A percentile compares a stretch with the other conserved stretches of the same genome.
phyloP scores from a whole-genome alignment of 371 early-diverging fungal genomes.

The Funneliformis caledonium region DNA sequence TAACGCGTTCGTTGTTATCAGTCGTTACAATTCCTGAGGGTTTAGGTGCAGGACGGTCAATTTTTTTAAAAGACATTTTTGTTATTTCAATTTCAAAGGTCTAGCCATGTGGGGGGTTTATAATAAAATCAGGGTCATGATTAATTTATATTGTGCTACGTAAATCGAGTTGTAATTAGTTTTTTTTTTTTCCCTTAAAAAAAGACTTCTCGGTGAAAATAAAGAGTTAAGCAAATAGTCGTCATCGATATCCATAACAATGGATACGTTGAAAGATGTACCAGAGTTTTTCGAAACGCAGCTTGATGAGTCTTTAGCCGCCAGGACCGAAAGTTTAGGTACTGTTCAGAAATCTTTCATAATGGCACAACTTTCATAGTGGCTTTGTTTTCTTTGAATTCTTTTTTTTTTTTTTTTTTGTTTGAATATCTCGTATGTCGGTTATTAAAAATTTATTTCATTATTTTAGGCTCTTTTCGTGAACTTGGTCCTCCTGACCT shows the following conservation, averaged over 20 bases:
- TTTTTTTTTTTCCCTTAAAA: too few relatives aligned
- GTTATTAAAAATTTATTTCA: slow-evolving; percentile 9
- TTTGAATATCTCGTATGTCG: neutral
- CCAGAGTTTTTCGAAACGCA: slow-evolving; percentile 95
- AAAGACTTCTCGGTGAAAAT: neutral
- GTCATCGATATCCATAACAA: slow-evolving; percentile 40
- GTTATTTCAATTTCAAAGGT: neutral
- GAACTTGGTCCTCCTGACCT: slow-evolving; percentile 97
- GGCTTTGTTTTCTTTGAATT: neutral
- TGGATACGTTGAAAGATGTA: slow-evolving; percentile 71
- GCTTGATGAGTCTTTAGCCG: slow-evolving; percentile 81
- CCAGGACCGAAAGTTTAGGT: slow-evolving; percentile 92
- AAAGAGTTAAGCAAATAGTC: neutral
- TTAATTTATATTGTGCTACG: neutral
- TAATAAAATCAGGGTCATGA: neutral
- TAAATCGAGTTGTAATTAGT: too few relatives aligned
- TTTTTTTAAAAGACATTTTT: neutral
- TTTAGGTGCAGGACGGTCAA: neutral
- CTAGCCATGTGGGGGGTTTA: neutral
- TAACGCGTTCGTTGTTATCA: slow-evolving; percentile 54
- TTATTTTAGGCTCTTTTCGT: slow-evolving; percentile 74
- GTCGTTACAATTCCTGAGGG: slow-evolving; percentile 48
- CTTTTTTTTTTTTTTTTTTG: neutral
- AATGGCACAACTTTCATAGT: neutral
- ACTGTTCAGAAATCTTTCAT: slow-evolving; percentile 40